phyloP scores from a whole-genome alignment of 1,139 yeast genomes.

The Eremothecium coryli region DNA sequence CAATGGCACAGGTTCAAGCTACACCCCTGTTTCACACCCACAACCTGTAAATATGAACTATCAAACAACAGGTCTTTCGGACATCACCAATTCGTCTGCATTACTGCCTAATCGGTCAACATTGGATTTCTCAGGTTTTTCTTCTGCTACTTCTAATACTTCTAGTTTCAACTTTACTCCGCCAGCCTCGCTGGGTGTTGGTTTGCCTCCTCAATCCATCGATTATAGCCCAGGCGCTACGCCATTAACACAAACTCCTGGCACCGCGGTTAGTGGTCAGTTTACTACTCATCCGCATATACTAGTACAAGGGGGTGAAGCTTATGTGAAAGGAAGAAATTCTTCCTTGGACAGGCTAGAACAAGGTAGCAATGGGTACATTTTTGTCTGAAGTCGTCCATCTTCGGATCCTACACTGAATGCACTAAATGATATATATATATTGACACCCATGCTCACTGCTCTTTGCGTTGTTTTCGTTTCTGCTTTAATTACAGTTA shows the following conservation, averaged over 20 bases:
- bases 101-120: constrained; percentile 9
- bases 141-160: constrained; percentile 5
- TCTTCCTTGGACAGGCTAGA: constrained; percentile 21
- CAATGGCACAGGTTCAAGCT: constrained; percentile 8
- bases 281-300: constrained; percentile 12
- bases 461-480: constrained; percentile 2
- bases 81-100: constrained; percentile 5
- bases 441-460: too few species aligned
- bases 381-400: constrained; percentile 20
- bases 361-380: constrained; percentile 22
- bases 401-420: too few species aligned
- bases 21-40: constrained; percentile 7
- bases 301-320: constrained; percentile 11
- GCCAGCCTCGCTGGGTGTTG: constrained; percentile 5
- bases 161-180: constrained; percentile 8
- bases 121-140: constrained; percentile 8
- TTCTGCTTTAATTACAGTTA: constrained; percentile 4
- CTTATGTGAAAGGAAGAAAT: constrained; percentile 12
- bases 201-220: constrained; percentile 4
- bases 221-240: constrained; percentile 2
- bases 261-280: constrained; percentile 5
- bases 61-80: constrained; percentile 3
- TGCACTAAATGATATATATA: too few species aligned
- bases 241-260: constrained; percentile 1
- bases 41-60: constrained; percentile 1